A percentile compares a stretch with the other conserved stretches of the same genome.
Evolutionary conservation across 2,329 filamentous ascomycete species (phyloP).

Genomic region (Fusarium sp.): DNA sequence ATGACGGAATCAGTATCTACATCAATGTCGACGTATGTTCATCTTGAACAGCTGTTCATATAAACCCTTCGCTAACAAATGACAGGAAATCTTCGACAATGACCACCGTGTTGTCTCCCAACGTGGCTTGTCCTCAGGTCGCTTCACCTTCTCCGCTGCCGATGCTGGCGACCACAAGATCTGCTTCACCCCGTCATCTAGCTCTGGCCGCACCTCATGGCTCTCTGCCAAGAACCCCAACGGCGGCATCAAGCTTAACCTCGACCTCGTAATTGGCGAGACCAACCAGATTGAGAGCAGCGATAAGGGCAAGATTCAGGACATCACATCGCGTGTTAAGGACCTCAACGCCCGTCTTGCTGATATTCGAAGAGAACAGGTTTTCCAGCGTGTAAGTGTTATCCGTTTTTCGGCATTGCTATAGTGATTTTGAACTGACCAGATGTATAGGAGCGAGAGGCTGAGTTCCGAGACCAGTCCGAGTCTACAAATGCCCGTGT

Average conservation of each 20-base stretch:
- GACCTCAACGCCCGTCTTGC: conserved; percentile 88
- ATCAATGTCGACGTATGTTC: conserved; percentile 85
- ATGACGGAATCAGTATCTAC: conserved; percentile 82
- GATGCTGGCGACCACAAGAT: conserved; percentile 96
- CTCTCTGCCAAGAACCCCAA: conserved; percentile 72
- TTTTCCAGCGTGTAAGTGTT: conserved; percentile 85
- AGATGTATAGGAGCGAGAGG: conserved; percentile 83
- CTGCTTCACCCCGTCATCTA: conserved; percentile 89
- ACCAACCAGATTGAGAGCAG: conserved; percentile 92
- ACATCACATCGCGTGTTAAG: conserved; percentile 87
- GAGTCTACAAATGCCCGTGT: conserved; percentile 93
- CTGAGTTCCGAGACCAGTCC: conserved; percentile 97
- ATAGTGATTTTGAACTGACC: conserved; percentile 15
- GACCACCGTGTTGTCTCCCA: conserved; percentile 96
- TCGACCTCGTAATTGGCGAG: conserved; percentile 95
- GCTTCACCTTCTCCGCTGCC: conserved; percentile 95
- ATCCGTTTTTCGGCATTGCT: neutral
- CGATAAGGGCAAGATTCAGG: conserved; percentile 92
- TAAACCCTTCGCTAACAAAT: conserved; percentile 13
- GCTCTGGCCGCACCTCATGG: conserved; percentile 77
- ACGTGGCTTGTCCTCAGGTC: conserved; percentile 78
- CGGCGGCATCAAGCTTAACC: conserved; percentile 83
- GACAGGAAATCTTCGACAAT: conserved; percentile 91
- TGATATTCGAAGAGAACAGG: conserved; percentile 93
- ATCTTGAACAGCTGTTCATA: conserved; percentile 8